Evolutionary conservation across 768 basidiomycete genomes (phyloP).

Genomic region (Pleurotus tuber-regium): DNA sequence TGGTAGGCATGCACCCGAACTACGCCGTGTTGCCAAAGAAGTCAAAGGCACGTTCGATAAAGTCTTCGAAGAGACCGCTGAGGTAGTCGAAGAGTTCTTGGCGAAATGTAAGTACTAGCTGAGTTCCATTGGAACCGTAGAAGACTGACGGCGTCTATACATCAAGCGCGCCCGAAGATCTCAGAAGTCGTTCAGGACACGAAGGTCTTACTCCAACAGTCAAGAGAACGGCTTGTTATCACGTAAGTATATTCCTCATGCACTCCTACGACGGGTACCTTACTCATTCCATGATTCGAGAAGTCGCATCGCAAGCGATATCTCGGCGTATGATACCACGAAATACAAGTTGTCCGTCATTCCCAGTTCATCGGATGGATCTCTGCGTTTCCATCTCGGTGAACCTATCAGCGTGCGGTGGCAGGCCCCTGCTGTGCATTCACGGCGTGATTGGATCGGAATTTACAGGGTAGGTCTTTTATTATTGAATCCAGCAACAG

Average conservation of each 20-base stretch:
- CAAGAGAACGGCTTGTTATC: constrained; percentile 87
- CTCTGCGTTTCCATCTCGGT: constrained; percentile 79
- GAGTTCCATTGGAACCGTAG: constrained; percentile 9
- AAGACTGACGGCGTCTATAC: not conserved
- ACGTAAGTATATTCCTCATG: constrained; percentile 53
- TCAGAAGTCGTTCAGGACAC: constrained; percentile 93
- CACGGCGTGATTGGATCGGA: constrained; percentile 94
- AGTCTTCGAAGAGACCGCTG: constrained; percentile 91
- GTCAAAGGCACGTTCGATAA: constrained; percentile 95
- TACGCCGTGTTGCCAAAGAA: constrained; percentile 77
- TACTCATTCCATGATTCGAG: constrained; percentile 9
- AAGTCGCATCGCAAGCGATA: constrained; percentile 80
- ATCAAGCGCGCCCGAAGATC: constrained; percentile 83
- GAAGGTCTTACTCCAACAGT: constrained; percentile 86
- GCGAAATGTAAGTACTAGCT: constrained; percentile 69
- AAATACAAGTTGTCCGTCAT: constrained; percentile 74
- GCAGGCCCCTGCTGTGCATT: constrained; percentile 85
- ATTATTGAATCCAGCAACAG: not conserved
- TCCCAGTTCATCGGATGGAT: constrained; percentile 44
- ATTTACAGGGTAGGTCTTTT: constrained; percentile 65
- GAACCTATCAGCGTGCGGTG: constrained; percentile 86
- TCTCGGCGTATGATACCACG: constrained; percentile 74
- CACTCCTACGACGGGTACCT: not conserved
- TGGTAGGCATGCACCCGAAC: constrained; percentile 78
- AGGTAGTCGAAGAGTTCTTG: constrained; percentile 91